Evolutionary conservation across 768 basidiomycete species (phyloP).

Genomic region (Strobilomyces confusus): DNA sequence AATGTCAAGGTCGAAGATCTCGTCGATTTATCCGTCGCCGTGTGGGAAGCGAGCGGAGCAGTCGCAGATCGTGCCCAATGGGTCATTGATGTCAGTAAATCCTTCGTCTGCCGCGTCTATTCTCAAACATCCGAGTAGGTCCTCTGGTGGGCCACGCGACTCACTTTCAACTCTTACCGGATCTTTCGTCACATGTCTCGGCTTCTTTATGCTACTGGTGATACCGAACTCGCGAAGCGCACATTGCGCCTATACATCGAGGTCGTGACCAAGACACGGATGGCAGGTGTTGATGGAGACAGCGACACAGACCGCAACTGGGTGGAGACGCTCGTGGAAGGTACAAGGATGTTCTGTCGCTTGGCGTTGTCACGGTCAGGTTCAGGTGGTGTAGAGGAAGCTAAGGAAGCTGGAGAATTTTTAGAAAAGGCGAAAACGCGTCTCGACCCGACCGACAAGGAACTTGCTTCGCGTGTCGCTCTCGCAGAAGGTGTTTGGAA

Average conservation of each 20-base stretch:
- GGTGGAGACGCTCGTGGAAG: conserved; percentile 75
- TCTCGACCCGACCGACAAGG: conserved; percentile 44
- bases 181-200: conserved; percentile 83
- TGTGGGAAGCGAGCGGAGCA: conserved; percentile 76
- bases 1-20: conserved; percentile 82
- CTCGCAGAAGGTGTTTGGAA: conserved; percentile 74
- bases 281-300: conserved; percentile 44
- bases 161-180: conserved; percentile 90
- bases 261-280: conserved; percentile 77
- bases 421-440: conserved; percentile 59
- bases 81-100: conserved; percentile 70
- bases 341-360: conserved; percentile 72
- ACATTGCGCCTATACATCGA: conserved; percentile 80
- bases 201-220: conserved; percentile 59
- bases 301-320: conserved; percentile 67
- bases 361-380: conserved; percentile 35
- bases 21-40: conserved; percentile 70
- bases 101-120: neutral
- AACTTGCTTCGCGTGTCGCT: conserved; percentile 55
- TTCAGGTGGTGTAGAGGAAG: conserved; percentile 51
- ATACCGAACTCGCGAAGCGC: conserved; percentile 61
- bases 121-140: conserved; percentile 42
- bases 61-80: conserved; percentile 62
- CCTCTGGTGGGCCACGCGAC: conserved; percentile 90
- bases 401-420: conserved; percentile 55